Percentiles rank a stretch among this genome's conserved stretches.
These are phyloP conservation scores for Pascua guehoae DNA, from an alignment of 1,284 basidiomycete genomes.

Conservation along the genomic window DNA sequence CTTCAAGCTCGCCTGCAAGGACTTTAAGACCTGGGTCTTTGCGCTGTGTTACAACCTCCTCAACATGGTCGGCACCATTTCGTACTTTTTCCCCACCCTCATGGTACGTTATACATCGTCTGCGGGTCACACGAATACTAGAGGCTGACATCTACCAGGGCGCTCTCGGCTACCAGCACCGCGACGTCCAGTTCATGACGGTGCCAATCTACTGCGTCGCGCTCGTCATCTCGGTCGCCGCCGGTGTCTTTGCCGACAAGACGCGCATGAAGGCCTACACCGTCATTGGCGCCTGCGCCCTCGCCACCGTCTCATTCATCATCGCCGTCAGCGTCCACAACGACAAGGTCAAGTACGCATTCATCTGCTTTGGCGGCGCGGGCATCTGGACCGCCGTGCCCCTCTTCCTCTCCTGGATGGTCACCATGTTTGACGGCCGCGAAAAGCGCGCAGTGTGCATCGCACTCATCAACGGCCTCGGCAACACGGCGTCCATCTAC, in stretches of 20 bases:
- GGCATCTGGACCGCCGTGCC: slow-evolving; percentile 47
- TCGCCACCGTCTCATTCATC: slow-evolving; percentile 38
- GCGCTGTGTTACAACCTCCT: slow-evolving; percentile 37
- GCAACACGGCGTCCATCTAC: slow-evolving; percentile 42
- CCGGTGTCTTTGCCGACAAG: slow-evolving; percentile 42
- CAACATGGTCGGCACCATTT: slow-evolving; percentile 45
- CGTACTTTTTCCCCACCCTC: slow-evolving; percentile 50
- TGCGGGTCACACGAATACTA: no score
- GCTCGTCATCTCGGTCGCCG: slow-evolving; percentile 37
- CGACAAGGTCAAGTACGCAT: slow-evolving; percentile 40
- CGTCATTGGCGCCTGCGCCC: slow-evolving; percentile 28
- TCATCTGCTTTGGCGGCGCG: slow-evolving; percentile 48
- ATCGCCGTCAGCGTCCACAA: slow-evolving; percentile 38
- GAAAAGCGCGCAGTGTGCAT: slow-evolving; percentile 47
- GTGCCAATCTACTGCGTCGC: slow-evolving; percentile 51
- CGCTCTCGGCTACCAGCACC: slow-evolving; percentile 41
- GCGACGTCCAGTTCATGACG: slow-evolving; percentile 48
- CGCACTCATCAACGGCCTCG: slow-evolving; percentile 45
- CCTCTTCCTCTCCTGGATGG: slow-evolving; percentile 44
- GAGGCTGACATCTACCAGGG: neutral
- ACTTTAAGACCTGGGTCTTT: slow-evolving; percentile 39
- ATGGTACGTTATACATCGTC: slow-evolving; percentile 12
- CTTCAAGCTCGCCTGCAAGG: slow-evolving; percentile 26
- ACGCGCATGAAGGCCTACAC: slow-evolving; percentile 44
- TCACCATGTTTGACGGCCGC: slow-evolving; percentile 45